Conservation (phyloP, 2,329 filamentous ascomycete genomes). For the Paracoccidioides lutzii region DNA sequence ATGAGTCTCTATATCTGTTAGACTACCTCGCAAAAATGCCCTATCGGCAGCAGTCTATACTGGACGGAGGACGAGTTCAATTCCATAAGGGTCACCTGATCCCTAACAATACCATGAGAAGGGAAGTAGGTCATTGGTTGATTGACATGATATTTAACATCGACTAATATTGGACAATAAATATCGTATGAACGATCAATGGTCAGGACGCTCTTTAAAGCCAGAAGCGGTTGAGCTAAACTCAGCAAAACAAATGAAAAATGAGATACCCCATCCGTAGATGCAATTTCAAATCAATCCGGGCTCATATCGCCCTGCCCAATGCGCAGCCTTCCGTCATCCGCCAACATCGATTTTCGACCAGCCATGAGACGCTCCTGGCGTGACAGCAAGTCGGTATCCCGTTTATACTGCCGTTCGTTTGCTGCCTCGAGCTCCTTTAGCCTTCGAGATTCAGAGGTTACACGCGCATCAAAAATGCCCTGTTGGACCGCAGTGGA, state of each 20-base stretch:
- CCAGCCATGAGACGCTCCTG: slow-evolving; percentile 7
- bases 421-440: slow-evolving; percentile 10
- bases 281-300: slow-evolving; percentile 5
- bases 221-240: neutral
- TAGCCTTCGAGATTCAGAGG: slow-evolving; percentile 6
- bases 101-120: no score
- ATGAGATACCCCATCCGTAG: neutral
- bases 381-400: slow-evolving; percentile 8
- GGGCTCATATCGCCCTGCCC: slow-evolving; percentile 6
- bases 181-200: no score
- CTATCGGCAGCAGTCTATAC: no score
- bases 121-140: no score
- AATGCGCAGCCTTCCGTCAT: neutral
- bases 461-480: slow-evolving; percentile 8
- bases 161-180: no score
- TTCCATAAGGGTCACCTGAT: no score
- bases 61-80: no score
- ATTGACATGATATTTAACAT: no score
- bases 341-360: slow-evolving; percentile 6
- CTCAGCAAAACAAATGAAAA: neutral
- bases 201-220: no score
- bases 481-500: slow-evolving; percentile 6
- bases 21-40: no score
- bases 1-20: neutral
- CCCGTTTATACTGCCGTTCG: slow-evolving; percentile 10